Conservation (phyloP, 768 basidiomycete species). For the Udeniomyces megalosporus region DNA sequence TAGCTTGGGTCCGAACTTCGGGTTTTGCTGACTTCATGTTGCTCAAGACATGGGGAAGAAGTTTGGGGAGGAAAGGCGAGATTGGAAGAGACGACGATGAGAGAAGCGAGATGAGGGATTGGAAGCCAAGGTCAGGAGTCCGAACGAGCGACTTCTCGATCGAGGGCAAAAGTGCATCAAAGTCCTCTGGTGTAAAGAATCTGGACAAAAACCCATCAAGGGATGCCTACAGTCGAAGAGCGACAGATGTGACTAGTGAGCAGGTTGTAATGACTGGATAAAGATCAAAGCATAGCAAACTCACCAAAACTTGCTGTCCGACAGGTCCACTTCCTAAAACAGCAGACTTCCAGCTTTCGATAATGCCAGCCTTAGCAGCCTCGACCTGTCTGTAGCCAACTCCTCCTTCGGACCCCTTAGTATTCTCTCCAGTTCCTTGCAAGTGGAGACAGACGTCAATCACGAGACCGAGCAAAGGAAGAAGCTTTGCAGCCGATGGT, state of each 20-base stretch:
- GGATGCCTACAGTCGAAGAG: conserved; percentile 16
- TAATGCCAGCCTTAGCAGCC: conserved; percentile 34
- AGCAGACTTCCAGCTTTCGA: conserved; percentile 34
- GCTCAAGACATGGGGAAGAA: conserved; percentile 41
- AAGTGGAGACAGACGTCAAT: conserved; percentile 56
- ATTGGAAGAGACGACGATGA: conserved; percentile 37
- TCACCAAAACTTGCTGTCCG: conserved; percentile 41
- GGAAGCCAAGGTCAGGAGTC: conserved; percentile 62
- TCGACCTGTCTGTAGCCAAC: conserved; percentile 33
- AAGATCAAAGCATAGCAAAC: conserved; percentile 1
- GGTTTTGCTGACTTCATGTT: conserved; percentile 60
- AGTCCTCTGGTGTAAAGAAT: conserved; percentile 31
- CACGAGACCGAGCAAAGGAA: conserved; percentile 49
- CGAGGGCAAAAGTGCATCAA: conserved; percentile 47
- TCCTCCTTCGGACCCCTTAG: conserved; percentile 34
- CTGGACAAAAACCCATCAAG: conserved; percentile 20
- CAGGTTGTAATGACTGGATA: not conserved
- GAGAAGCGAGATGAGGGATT: conserved; percentile 33
- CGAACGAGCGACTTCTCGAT: conserved; percentile 68
- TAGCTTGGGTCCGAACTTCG: conserved; percentile 41
- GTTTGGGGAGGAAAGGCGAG: conserved; percentile 42
- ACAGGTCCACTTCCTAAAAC: conserved; percentile 45
- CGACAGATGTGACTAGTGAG: not conserved
- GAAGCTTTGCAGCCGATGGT: conserved; percentile 32
- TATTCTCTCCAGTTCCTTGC: conserved; percentile 18